phyloP scores from a whole-genome alignment of 257 asterid species.

The Orobanche coerulescens region DNA sequence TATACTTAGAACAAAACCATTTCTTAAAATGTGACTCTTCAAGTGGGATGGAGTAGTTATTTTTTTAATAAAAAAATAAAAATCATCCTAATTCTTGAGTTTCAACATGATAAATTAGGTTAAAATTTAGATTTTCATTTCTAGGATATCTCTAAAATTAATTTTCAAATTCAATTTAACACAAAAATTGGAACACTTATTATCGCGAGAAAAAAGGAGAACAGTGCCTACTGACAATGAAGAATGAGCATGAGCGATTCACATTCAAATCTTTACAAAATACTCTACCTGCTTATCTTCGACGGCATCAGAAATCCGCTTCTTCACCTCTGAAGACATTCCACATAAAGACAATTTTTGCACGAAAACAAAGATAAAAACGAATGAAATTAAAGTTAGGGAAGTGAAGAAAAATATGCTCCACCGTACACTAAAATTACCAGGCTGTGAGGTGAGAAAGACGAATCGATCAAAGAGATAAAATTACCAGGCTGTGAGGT shows the following conservation, averaged over 20 bases:
- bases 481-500: constrained; percentile 56
- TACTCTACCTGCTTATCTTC: constrained; percentile 56
- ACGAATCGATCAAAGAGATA: neutral
- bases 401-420: neutral
- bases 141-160: neutral
- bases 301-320: constrained; percentile 76
- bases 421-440: too few species aligned
- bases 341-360: constrained; percentile 1
- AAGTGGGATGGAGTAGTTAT: too few species aligned
- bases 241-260: neutral
- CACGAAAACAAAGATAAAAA: neutral
- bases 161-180: neutral
- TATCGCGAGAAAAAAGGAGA: neutral
- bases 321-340: constrained; percentile 53
- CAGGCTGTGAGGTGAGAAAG: neutral
- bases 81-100: too few species aligned
- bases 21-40: too few species aligned
- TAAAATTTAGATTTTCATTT: neutral
- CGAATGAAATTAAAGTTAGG: neutral
- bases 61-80: too few species aligned
- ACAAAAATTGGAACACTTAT: neutral
- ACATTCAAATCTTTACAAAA: constrained; percentile 9
- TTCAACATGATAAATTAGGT: neutral
- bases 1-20: too few species aligned
- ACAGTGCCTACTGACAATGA: constrained; percentile 1